Base-by-base conservation (phyloP, 768 basidiomycete genomes). In the Mycena vitilis region DNA sequence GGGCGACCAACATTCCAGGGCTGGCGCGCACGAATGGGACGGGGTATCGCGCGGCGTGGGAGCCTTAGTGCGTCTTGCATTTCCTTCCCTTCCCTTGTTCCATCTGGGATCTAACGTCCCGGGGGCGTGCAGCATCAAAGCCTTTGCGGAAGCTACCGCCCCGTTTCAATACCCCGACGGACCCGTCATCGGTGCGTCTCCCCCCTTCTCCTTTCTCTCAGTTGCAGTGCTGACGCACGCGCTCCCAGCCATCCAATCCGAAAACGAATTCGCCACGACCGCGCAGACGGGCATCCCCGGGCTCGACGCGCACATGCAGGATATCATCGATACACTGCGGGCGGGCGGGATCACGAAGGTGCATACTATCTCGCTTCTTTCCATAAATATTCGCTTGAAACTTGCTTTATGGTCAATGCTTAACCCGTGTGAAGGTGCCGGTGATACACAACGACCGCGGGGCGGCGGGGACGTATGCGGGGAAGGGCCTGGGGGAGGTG, bases 11-110 rank as follows among this genome's bases (percentile, higher is more conserved):
- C 69, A 76, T 85, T 22, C 76, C 83, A 5, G 87, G 86, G n/a
- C 77, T 83, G 49, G 83, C 90, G 4, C 84, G 90, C 25, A 91
- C 90, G 22, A 89, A 89, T 67, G 84, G 84, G 5, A 86, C 85
- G 1, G 85, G 87, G 66, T 91, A 86, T 75, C 78, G 77, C 10
- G 82, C 77, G 13, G 83, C 88, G 0, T 92, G 91, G 88, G 77
- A 80, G 13, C 78, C 80, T 5, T 80, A 79, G 79, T 81, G 52
- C 22, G 59, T 63, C 36, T 8, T n/a, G n/a, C n/a, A n/a, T n/a
- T n/a, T n/a, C n/a, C n/a, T n/a, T n/a, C n/a, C 23, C 15, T 10
- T 36, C 44, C 23, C 70, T n/a, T 48, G 52, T 49, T 48, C 66
- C 66, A 64, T 37, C n/a, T 66, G 37, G 36, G 13, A 40, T 40